Conservation (phyloP, 1,139 yeast species). For the Yamadazyma blattariae region DNA sequence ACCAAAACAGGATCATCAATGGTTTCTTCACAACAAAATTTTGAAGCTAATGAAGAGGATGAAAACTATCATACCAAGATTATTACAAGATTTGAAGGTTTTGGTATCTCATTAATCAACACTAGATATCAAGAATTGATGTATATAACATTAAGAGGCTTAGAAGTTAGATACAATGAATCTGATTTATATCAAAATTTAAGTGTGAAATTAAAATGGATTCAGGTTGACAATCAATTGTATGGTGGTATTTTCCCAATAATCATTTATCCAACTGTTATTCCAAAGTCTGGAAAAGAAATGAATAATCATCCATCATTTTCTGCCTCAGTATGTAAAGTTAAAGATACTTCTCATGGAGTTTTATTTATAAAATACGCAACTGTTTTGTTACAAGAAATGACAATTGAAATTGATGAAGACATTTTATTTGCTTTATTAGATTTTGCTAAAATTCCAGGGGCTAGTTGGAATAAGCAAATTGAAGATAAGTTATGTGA, state of each 20-base stretch:
- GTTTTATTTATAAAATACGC: slow-evolving; percentile 89
- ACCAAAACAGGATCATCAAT: slow-evolving; percentile 24
- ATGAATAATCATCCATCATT: slow-evolving; percentile 88
- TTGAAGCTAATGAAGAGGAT: slow-evolving; percentile 66
- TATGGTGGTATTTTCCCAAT: slow-evolving; percentile 90
- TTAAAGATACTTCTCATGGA: slow-evolving; percentile 89
- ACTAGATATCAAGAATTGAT: slow-evolving; percentile 72
- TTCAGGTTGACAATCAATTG: slow-evolving; percentile 89
- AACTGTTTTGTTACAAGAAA: slow-evolving; percentile 81
- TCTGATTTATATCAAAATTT: slow-evolving; percentile 81
- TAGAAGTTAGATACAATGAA: slow-evolving; percentile 78
- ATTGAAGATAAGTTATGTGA: slow-evolving; percentile 60
- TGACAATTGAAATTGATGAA: slow-evolving; percentile 91
- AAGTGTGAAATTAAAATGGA: slow-evolving; percentile 85
- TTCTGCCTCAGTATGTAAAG: slow-evolving; percentile 78
- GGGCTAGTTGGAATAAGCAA: slow-evolving; percentile 63
- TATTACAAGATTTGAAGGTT: slow-evolving; percentile 72
- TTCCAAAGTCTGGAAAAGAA: slow-evolving; percentile 82
- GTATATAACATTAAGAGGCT: slow-evolving; percentile 75
- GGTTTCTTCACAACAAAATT: slow-evolving; percentile 41
- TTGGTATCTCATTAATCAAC: slow-evolving; percentile 84
- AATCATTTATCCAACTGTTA: slow-evolving; percentile 84
- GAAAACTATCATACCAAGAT: slow-evolving; percentile 65
- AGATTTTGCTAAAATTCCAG: slow-evolving; percentile 72
- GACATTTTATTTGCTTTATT: slow-evolving; percentile 82